Evolutionary conservation across 2,329 filamentous ascomycete genomes (phyloP).

Genomic region (Neoascochyta sp.): DNA sequence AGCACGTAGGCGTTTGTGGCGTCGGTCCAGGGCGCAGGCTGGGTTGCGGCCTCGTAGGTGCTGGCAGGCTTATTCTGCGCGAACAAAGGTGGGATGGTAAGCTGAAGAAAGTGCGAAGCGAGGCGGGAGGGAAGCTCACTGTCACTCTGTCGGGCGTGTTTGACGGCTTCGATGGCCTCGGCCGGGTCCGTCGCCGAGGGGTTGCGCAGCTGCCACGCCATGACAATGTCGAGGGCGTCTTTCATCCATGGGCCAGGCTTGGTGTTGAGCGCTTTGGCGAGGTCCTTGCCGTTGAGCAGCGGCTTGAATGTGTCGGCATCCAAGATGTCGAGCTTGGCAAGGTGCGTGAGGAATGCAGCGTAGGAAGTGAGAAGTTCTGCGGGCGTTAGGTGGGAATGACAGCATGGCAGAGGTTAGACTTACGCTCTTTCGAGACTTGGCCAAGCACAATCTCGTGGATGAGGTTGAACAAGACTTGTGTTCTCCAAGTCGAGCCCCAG

Average conservation of each 20-base stretch:
- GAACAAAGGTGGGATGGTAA: slow-evolving; percentile 66
- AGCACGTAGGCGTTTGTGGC: slow-evolving; percentile 48
- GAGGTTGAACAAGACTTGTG: slow-evolving; percentile 66
- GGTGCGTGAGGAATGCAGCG: slow-evolving; percentile 50
- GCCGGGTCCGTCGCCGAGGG: slow-evolving; percentile 59
- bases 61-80: slow-evolving; percentile 30
- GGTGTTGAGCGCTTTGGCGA: slow-evolving; percentile 63
- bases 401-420: slow-evolving; percentile 13
- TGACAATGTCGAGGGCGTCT: slow-evolving; percentile 70
- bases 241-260: slow-evolving; percentile 83
- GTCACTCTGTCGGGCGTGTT: slow-evolving; percentile 36
- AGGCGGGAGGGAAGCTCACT: slow-evolving; percentile 51
- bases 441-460: slow-evolving; percentile 56
- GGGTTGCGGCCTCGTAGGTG: slow-evolving; percentile 57
- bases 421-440: slow-evolving; percentile 43
- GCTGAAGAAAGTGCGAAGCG: slow-evolving; percentile 56
- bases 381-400: slow-evolving; percentile 10
- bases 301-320: slow-evolving; percentile 49
- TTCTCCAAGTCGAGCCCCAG: slow-evolving; percentile 70
- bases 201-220: slow-evolving; percentile 86
- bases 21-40: slow-evolving; percentile 58
- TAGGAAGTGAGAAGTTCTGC: slow-evolving; percentile 51
- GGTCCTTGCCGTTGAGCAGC: slow-evolving; percentile 67
- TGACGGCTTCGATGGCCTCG: slow-evolving; percentile 46
- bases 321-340: slow-evolving; percentile 50